Percentiles rank a stretch among this genome's conserved stretches.
Evolutionary conservation across 2,329 filamentous ascomycete genomes (phyloP).

Genomic region (Keithomyces neogunnii): DNA sequence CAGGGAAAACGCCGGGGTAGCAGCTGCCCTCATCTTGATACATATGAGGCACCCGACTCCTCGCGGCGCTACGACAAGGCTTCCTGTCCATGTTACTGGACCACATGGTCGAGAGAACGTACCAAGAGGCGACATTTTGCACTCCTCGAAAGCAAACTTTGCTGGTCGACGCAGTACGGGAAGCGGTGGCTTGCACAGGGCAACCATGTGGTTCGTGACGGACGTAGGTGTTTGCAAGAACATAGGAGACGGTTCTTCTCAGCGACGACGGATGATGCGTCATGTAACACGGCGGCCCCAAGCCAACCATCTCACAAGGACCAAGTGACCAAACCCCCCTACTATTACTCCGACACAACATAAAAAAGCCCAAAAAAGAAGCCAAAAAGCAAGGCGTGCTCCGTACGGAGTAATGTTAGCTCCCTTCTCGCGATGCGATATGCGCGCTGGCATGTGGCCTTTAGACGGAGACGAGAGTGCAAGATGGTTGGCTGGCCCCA

Average conservation of each 20-base stretch:
- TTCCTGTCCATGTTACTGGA: too few species aligned
- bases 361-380: neutral
- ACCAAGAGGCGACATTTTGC: too few species aligned
- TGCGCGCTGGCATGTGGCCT: conserved; percentile 8
- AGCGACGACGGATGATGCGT: too few species aligned
- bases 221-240: neutral
- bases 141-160: too few species aligned
- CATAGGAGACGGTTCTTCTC: too few species aligned
- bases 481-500: conserved; percentile 9
- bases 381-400: neutral
- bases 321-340: too few species aligned
- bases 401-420: neutral
- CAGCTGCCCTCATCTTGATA: too few species aligned
- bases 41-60: too few species aligned
- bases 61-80: too few species aligned
- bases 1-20: too few species aligned
- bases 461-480: conserved; percentile 6
- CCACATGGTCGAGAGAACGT: too few species aligned
- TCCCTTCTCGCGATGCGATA: neutral
- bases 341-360: too few species aligned
- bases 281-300: neutral
- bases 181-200: neutral
- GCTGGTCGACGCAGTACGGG: neutral
- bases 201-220: neutral
- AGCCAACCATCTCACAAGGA: neutral